These are phyloP conservation scores for Discostella stelligera DNA, from an alignment of 352 stramenopile species.

Conservation along the genomic window DNA sequence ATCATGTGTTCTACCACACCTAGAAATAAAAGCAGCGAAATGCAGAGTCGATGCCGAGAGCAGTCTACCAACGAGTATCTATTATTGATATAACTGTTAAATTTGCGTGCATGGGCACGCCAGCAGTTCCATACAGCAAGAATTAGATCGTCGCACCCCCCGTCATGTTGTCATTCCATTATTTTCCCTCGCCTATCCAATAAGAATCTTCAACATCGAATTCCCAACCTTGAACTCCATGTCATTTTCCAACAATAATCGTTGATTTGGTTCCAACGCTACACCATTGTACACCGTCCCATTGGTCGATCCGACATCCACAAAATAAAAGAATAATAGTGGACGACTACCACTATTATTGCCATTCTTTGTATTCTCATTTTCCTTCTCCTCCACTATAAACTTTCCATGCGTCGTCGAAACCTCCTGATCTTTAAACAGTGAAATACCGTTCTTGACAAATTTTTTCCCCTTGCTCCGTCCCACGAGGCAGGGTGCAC, in stretches of 20 bases:
- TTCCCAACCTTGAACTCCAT: conserved; percentile 61
- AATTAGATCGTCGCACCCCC: too few species aligned
- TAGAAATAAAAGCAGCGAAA: too few species aligned
- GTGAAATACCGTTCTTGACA: conserved; percentile 61
- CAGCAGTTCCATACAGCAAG: too few species aligned
- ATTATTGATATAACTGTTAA: too few species aligned
- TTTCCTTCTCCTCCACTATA: conserved; percentile 19
- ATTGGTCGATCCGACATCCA: conserved; percentile 75
- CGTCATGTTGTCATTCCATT: background rate
- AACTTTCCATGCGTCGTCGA: conserved; percentile 76
- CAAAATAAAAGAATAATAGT: conserved; percentile 55
- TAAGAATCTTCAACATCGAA: conserved; percentile 57
- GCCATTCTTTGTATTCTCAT: background rate
- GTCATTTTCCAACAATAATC: conserved; percentile 42
- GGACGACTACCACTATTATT: background rate
- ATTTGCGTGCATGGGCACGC: too few species aligned
- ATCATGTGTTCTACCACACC: too few species aligned
- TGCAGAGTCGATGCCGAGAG: too few species aligned
- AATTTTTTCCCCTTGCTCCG: conserved; percentile 77
- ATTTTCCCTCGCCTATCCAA: conserved; percentile 14
- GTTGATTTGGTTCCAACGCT: conserved; percentile 43
- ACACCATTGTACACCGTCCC: conserved; percentile 45
- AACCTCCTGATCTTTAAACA: conserved; percentile 72
- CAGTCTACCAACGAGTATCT: too few species aligned
- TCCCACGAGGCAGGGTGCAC: conserved; percentile 50